Evolutionary conservation across 495 filamentous ascomycete species (phyloP).

Genomic region (Neurospora sp.): DNA sequence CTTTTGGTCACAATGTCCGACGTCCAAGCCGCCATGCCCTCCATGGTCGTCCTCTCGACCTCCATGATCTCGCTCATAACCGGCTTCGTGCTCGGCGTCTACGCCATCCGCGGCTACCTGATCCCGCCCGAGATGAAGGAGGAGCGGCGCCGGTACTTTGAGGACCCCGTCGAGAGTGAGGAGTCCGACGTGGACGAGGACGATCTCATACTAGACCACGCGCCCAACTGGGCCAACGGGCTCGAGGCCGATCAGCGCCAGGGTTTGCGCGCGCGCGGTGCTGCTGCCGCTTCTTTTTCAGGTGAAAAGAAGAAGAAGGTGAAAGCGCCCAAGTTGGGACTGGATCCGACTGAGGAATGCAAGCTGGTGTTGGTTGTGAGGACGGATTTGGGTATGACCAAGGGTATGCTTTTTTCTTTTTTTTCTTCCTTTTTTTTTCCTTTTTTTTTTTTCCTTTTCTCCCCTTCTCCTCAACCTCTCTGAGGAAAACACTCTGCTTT

Average conservation of each 20-base stretch:
- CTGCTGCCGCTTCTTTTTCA: neutral
- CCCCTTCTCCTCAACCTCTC: too few species aligned
- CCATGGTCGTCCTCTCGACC: constrained; percentile 45
- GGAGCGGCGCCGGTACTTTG: constrained; percentile 21
- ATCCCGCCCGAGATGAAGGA: constrained; percentile 31
- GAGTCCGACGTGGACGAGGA: constrained; percentile 43
- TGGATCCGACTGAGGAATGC: constrained; percentile 61
- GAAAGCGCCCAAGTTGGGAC: constrained; percentile 8
- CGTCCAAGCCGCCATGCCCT: neutral
- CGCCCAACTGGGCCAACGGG: constrained; percentile 49
- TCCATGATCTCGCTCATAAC: constrained; percentile 51
- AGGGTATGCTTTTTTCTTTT: constrained; percentile 47
- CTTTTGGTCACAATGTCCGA: constrained; percentile 3
- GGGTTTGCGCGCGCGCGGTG: constrained; percentile 26
- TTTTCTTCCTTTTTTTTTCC: too few species aligned
- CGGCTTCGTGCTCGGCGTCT: constrained; percentile 50
- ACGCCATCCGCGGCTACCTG: constrained; percentile 40
- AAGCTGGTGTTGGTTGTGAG: constrained; percentile 89
- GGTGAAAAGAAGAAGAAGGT: constrained; percentile 9
- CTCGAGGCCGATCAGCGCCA: constrained; percentile 38
- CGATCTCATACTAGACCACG: constrained; percentile 44
- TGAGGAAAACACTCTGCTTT: too few species aligned
- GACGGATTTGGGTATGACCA: constrained; percentile 92
- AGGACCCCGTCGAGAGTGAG: constrained; percentile 39
- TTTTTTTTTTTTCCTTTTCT: neutral